Evolutionary conservation across 805 yeast species (phyloP), one percentile per base, ranked within the genome.

Genomic region (Metschnikowia peoriensis): DNA sequence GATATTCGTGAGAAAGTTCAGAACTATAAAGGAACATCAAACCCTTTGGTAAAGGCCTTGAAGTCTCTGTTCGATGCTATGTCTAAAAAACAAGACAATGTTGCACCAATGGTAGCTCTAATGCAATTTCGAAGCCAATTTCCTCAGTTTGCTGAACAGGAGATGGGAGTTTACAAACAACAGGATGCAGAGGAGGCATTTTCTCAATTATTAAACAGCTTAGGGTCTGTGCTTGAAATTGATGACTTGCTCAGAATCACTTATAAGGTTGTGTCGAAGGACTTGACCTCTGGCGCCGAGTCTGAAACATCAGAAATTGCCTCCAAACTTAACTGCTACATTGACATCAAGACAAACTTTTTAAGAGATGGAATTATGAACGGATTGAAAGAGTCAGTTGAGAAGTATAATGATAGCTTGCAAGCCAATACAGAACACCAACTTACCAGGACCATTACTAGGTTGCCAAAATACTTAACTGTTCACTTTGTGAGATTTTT

Each of bases 111-210:
- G 42, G 74, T 82, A 41, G 81, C 93, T 53, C 73, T 94, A 55
- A 75, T 83, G 38, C 73, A 82, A 32, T 74, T 89, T 59, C 83
- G 97, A 66, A 72, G 76, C 45, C 72, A 75, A 15, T 88, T 82
- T 65, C 97, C 98, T 1, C 98, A 94, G 70, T 94, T 94, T 70
- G 88, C 87, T 41, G 97, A 93, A 66, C 81, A 83, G 54, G 86
- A 83, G 55, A 72, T 74, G 29, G 97, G 97, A 1, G 72, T 79
- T 51, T 88, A 80, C 66, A 91, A 89, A 69, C 99, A 94, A 72
- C 99, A 94, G 72, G 99, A 94, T 74, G 99, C 99, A 0, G 99
- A 94, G 72, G 99, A 94, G 68, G 88, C 93, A 15, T 91, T 84
- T 71, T 86, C 97, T 7, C 93, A 88, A 67, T 78, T 94, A 47